Percentiles rank a stretch among this genome's conserved stretches.
Conservation (phyloP, 2,329 filamentous ascomycete species). For the Paecilomyces dactylethromorphus region DNA sequence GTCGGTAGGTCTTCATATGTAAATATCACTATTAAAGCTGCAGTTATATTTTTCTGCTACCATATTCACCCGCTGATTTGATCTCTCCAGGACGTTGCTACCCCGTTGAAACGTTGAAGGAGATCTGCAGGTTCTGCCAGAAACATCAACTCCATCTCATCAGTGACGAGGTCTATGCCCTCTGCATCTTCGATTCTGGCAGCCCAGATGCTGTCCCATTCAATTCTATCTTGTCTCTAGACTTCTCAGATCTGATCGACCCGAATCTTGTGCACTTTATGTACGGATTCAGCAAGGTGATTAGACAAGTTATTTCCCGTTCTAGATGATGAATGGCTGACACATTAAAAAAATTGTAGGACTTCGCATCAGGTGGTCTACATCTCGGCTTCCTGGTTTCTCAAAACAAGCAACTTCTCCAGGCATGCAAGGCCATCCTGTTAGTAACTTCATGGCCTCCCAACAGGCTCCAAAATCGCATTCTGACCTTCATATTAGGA, state of each 20-base stretch:
- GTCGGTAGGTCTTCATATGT: constrained; percentile 31
- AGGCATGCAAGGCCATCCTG: constrained; percentile 20
- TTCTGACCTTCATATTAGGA: constrained; percentile 6
- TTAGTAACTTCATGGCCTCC: constrained; percentile 5
- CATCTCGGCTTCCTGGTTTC: constrained; percentile 22
- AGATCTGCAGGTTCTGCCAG: constrained; percentile 45
- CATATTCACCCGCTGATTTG: constrained; percentile 21
- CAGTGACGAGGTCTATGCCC: constrained; percentile 52
- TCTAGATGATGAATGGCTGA: background rate
- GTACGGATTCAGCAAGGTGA: constrained; percentile 35
- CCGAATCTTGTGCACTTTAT: constrained; percentile 45
- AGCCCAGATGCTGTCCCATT: constrained; percentile 32
- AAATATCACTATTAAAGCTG: constrained; percentile 29
- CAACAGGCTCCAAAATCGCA: background rate
- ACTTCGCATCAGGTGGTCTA: constrained; percentile 24
- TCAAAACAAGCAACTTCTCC: constrained; percentile 16
- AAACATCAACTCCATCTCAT: constrained; percentile 47
- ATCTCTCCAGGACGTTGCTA: constrained; percentile 45
- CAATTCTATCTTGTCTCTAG: constrained; percentile 40
- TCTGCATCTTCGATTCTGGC: constrained; percentile 42
- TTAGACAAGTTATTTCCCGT: constrained; percentile 26
- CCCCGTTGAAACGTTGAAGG: constrained; percentile 32
- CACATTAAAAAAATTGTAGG: constrained; percentile 8
- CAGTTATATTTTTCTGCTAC: background rate
- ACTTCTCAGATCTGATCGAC: constrained; percentile 37